Base-by-base conservation (phyloP, 257 asterid species). In the Echites panduratus region DNA sequence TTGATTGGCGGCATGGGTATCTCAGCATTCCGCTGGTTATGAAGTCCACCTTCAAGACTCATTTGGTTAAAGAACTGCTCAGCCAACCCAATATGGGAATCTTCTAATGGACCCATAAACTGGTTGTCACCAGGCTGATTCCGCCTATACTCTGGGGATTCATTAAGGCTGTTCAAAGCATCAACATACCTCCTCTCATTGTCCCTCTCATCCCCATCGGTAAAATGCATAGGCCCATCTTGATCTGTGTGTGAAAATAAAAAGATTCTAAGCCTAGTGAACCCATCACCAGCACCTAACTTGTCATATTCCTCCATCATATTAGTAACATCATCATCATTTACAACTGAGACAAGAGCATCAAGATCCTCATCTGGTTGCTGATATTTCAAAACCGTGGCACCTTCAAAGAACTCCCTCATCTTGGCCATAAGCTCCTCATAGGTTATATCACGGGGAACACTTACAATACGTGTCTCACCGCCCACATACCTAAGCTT, bases 281-380 rank as follows among this genome's bases (percentile, higher is more conserved):
- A 90, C 62, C 97, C 98, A 54, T 89, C 96, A 7, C 89, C 85
- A 0, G 89, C 82, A 13, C 95, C 97, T 85, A 95, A 77, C 84
- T 95, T 95, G 73, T 90, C 99, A 9, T 95, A 90, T 82, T 95
- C 99, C 87, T 95, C 99, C 97, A 95, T 90, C 99, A 95, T 95
- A 82, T 91, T 95, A 17, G 86, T 84, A 83, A 95, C 98, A 77
- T 95, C 99, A 76, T 95, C 99, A 9, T 92, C 97, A 62, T 95
- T 95, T 57, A 95, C 97, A 16, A 95, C 97, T 19, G 99, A 95
- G 24, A 95, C 99, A 29, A 95, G 89, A 24, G 99, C 99, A 78
- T 95, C 99, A 47, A 95, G 97, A 81, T 95, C 99, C 87, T 95
- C 99, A 58, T 95, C 98, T 0, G 99, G 98, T 70, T 95, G 99